A percentile compares a stretch with the other conserved stretches of the same genome.
Evolutionary conservation across 2,329 filamentous ascomycete genomes (phyloP).

Genomic region (Alternaria sp.): DNA sequence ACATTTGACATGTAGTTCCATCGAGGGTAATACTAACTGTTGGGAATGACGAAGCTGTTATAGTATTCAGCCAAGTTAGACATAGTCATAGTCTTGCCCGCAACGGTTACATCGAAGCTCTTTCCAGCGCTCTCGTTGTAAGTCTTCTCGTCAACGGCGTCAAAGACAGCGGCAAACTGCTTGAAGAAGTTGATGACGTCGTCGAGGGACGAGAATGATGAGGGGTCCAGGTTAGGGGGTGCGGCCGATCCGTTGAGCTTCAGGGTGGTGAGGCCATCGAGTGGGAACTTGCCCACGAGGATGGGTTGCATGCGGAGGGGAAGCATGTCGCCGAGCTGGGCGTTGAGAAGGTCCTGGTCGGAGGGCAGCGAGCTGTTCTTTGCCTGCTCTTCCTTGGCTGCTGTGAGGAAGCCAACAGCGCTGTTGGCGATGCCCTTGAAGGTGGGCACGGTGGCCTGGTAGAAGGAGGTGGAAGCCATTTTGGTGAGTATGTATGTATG

Average conservation of each 20-base stretch:
- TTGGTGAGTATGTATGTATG: neutral
- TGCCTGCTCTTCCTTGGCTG: constrained; percentile 24
- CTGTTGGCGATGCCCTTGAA: constrained; percentile 13
- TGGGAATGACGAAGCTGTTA: constrained; percentile 25
- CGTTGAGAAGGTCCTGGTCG: constrained; percentile 25
- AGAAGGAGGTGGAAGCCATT: constrained; percentile 28
- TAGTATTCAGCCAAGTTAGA: constrained; percentile 19
- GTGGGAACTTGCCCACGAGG: constrained; percentile 21
- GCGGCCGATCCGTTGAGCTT: constrained; percentile 8
- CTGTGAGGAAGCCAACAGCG: constrained; percentile 23
- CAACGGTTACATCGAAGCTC: constrained; percentile 16
- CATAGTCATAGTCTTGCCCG: constrained; percentile 18
- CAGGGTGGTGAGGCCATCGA: constrained; percentile 11
- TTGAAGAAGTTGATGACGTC: constrained; percentile 31
- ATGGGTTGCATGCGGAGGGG: constrained; percentile 29
- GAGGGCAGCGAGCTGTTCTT: constrained; percentile 14
- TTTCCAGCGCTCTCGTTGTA: constrained; percentile 27
- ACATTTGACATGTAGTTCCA: neutral
- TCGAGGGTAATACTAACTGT: constrained; percentile 5
- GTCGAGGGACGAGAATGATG: constrained; percentile 19
- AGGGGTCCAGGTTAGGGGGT: constrained; percentile 12
- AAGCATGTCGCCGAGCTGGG: constrained; percentile 25
- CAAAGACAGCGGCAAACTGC: constrained; percentile 12
- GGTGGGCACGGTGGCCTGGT: constrained; percentile 22
- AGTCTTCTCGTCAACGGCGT: constrained; percentile 22